Conservation (phyloP, 306 rosid species). For the Prunus dulcis region DNA sequence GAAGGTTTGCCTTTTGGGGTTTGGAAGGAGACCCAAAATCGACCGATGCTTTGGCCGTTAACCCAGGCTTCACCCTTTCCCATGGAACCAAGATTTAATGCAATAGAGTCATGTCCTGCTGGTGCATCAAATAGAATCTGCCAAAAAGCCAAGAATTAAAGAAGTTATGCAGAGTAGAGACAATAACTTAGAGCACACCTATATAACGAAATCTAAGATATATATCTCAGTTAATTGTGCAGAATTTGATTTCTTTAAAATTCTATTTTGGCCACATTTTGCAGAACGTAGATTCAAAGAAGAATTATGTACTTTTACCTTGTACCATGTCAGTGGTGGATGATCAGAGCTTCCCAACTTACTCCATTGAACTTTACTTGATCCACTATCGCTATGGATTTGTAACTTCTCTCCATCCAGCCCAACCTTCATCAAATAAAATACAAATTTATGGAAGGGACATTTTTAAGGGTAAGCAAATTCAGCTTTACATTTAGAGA, state of each 20-base stretch:
- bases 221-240: neutral
- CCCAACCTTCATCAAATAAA: slow-evolving; percentile 52
- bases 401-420: slow-evolving; percentile 61
- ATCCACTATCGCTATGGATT: slow-evolving; percentile 47
- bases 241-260: neutral
- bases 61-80: slow-evolving; percentile 83
- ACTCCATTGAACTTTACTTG: slow-evolving; percentile 57
- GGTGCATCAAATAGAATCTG: slow-evolving; percentile 78
- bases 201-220: neutral
- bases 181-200: neutral
- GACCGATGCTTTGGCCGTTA: slow-evolving; percentile 76
- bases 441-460: no score
- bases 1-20: slow-evolving; percentile 69
- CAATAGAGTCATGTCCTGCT: slow-evolving; percentile 56
- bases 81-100: slow-evolving; percentile 78
- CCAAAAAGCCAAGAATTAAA: slow-evolving; percentile 6
- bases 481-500: neutral
- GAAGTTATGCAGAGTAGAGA: neutral
- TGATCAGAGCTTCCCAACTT: slow-evolving; percentile 31
- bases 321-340: slow-evolving; percentile 67
- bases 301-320: slow-evolving; percentile 41
- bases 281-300: neutral
- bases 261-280: no score
- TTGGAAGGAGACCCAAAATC: slow-evolving; percentile 82
- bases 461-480: neutral